Base-by-base conservation (phyloP, 495 filamentous ascomycete genomes). In the Tuber aestivum region DNA sequence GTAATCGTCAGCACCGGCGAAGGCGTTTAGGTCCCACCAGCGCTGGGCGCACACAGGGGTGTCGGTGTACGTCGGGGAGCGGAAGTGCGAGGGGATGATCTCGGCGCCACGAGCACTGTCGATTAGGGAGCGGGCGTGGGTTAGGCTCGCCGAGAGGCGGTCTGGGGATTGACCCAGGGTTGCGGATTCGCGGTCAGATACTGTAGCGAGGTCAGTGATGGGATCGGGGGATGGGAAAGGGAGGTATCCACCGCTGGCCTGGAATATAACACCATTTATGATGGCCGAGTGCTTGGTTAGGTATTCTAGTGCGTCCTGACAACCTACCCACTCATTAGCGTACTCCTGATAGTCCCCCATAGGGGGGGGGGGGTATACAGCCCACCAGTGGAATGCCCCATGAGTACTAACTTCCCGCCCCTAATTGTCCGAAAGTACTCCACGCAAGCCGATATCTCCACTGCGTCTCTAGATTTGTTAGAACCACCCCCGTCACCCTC, bases 251-350 rank as follows among this genome's bases (percentile, higher is more conserved):
- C 56, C 95, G 56, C 89, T 92, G 16, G 92, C 90, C 70, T 70
- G 27, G 41, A 37, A 68, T 37, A 42, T 75, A 68, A 75, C 23
- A 16, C 56, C 56, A 3, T 65, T 65, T 65, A 65, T 69, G 72
- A 82, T 77, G 68, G 78, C 75, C n/a, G 82, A 76, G 70, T 83
- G 75, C 18, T 83, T 81, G 44, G 83, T 84, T 71, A 92, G 84
- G 80, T 95, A 97, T 74, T 92, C 89, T 83, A 97, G 87, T 44
- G 92, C 89, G 81, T 97, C 94, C 85, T 97, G 95, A 76, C 92
- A 93, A 3, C 95, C 95, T 18, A 87, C 89, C 5, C n/a, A 68
- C 16, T 14, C 38, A 61, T 70, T 69, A 76, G 45, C 32, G 18
- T n/a, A 45, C 6, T 38, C 38, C 21, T 3, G 12, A 61, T 37